Conservation (phyloP, 805 yeast genomes). For the Cephaloascus fragrans region DNA sequence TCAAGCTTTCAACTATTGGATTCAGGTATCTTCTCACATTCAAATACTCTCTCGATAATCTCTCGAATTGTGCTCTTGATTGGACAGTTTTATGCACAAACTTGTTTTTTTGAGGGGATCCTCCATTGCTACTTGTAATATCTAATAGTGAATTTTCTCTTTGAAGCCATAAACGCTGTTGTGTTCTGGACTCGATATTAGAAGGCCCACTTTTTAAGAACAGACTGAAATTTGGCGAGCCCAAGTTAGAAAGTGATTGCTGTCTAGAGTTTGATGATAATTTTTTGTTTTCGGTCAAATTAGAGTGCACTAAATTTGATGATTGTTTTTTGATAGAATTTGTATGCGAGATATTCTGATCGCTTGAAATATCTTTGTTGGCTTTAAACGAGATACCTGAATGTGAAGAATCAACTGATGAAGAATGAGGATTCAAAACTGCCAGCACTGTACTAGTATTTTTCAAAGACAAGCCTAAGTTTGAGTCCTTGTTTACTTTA, state of each 20-base stretch:
- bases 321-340: not conserved
- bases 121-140: slow-evolving; percentile 20
- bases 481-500: not conserved
- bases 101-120: slow-evolving; percentile 18
- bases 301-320: too few species aligned
- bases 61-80: slow-evolving; percentile 67
- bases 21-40: slow-evolving; percentile 60
- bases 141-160: slow-evolving; percentile 66
- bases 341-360: too few species aligned
- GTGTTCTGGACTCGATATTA: slow-evolving; percentile 60
- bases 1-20: slow-evolving; percentile 58
- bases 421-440: not conserved
- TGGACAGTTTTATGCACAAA: slow-evolving; percentile 42
- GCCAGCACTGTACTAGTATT: too few species aligned
- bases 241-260: not conserved
- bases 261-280: not conserved
- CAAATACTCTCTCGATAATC: slow-evolving; percentile 64
- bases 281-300: too few species aligned
- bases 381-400: slow-evolving; percentile 5
- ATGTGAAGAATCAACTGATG: not conserved
- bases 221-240: slow-evolving; percentile 22
- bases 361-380: not conserved
- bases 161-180: slow-evolving; percentile 77
- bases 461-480: not conserved
- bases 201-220: slow-evolving; percentile 25